phyloP scores from a whole-genome alignment of 768 basidiomycete species.

The Mycena vitilis region DNA sequence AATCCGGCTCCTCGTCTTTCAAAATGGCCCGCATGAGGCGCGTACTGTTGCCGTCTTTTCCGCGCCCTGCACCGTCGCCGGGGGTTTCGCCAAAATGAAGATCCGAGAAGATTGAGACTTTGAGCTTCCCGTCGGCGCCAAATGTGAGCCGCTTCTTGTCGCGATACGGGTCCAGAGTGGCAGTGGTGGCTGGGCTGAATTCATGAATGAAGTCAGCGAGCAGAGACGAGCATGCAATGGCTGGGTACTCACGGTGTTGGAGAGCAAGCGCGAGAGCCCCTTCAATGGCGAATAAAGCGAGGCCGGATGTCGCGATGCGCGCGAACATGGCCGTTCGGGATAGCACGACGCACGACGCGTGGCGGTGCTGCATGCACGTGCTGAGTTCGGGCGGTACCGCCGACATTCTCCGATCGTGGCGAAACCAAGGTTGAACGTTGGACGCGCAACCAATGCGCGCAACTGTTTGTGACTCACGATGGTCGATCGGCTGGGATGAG shows the following conservation, averaged over 20 bases:
- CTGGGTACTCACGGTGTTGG: background rate
- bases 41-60: conserved; percentile 74
- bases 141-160: conserved; percentile 59
- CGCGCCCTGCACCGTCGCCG: conserved; percentile 74
- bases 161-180: background rate
- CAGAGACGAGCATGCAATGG: background rate
- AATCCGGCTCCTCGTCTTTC: conserved; percentile 71
- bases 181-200: background rate
- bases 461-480: no score
- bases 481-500: no score
- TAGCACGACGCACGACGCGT: no score
- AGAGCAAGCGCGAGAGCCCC: no score
- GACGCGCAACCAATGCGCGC: no score
- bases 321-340: no score
- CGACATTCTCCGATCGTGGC: no score
- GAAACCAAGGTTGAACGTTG: no score
- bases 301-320: no score
- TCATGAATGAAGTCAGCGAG: background rate
- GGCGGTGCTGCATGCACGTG: no score
- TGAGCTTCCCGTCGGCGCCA: conserved; percentile 65
- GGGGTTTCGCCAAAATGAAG: conserved; percentile 83
- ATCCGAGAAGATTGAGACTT: conserved; percentile 80
- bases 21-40: conserved; percentile 68
- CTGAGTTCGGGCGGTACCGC: no score
- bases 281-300: no score